Conservation (phyloP, 2,329 filamentous ascomycete genomes). For the Thielaviopsis euricoi region DNA sequence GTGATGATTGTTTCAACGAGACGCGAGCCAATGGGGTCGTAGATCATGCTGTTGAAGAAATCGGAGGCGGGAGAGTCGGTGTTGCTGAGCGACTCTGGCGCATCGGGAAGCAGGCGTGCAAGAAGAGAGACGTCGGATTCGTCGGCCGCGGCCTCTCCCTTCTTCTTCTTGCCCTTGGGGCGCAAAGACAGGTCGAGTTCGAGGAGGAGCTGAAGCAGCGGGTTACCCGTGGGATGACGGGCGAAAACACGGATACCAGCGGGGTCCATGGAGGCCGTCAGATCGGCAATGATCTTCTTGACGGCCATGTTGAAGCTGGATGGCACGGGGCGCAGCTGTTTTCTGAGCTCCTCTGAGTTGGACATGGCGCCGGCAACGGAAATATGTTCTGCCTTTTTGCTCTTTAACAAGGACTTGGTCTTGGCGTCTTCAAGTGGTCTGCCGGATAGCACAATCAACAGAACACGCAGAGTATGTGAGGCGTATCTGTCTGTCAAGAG, state of each 20-base stretch:
- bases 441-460: slow-evolving; percentile 74
- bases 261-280: slow-evolving; percentile 57
- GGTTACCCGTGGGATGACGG: slow-evolving; percentile 80
- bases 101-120: slow-evolving; percentile 63
- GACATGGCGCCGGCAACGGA: slow-evolving; percentile 39
- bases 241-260: slow-evolving; percentile 71
- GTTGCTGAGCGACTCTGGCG: slow-evolving; percentile 50
- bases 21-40: slow-evolving; percentile 79
- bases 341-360: slow-evolving; percentile 28
- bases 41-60: slow-evolving; percentile 76
- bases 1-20: slow-evolving; percentile 75
- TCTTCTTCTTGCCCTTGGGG: slow-evolving; percentile 46
- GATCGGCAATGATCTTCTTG: slow-evolving; percentile 66
- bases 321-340: slow-evolving; percentile 44
- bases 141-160: slow-evolving; percentile 24
- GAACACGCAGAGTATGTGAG: slow-evolving; percentile 74
- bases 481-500: slow-evolving; percentile 78
- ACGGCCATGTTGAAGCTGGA: slow-evolving; percentile 61
- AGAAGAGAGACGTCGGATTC: slow-evolving; percentile 39
- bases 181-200: slow-evolving; percentile 69
- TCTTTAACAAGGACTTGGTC: slow-evolving; percentile 62
- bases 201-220: slow-evolving; percentile 77
- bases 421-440: slow-evolving; percentile 56
- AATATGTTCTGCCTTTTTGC: slow-evolving; percentile 81
- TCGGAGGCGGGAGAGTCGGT: slow-evolving; percentile 53